phyloP scores from a whole-genome alignment of 352 stramenopile genomes.

The Phytopythium kandeliae region DNA sequence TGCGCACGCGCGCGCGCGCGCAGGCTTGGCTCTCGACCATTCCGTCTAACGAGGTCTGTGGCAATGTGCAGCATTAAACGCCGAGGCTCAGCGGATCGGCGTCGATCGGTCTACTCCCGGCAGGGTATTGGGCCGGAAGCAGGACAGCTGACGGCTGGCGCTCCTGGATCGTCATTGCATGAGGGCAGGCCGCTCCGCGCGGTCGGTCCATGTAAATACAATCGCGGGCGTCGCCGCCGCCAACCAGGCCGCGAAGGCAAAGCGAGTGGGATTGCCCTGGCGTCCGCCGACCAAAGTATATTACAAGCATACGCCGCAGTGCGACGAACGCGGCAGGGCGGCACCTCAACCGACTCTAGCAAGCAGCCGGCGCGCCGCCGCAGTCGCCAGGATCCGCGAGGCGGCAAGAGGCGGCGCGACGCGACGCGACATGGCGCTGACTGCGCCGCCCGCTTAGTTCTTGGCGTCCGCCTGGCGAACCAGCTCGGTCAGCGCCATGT shows the following conservation, averaged over 20 bases:
- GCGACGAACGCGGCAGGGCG: conserved; percentile 2
- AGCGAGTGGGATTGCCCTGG: background rate
- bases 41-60: too few species aligned
- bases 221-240: background rate
- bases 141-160: too few species aligned
- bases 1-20: too few species aligned
- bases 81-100: background rate
- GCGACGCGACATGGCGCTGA: too few species aligned
- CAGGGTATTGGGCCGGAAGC: too few species aligned
- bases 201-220: background rate
- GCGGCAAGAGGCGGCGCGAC: too few species aligned
- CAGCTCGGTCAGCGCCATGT: conserved; percentile 91
- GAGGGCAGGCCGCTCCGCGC: background rate
- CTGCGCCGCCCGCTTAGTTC: conserved; percentile 40
- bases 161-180: background rate
- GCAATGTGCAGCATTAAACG: background rate
- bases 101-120: background rate
- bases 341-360: conserved; percentile 8
- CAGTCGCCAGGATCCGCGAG: too few species aligned
- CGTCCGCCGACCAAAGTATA: conserved; percentile 6
- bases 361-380: background rate
- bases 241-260: background rate
- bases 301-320: conserved; percentile 4
- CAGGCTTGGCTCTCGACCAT: too few species aligned
- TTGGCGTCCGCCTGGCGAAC: conserved; percentile 68